Evolutionary conservation across 2,329 filamentous ascomycete species (phyloP), one percentile per base, ranked within the genome.

Genomic region (Harringtonia aguacate): DNA sequence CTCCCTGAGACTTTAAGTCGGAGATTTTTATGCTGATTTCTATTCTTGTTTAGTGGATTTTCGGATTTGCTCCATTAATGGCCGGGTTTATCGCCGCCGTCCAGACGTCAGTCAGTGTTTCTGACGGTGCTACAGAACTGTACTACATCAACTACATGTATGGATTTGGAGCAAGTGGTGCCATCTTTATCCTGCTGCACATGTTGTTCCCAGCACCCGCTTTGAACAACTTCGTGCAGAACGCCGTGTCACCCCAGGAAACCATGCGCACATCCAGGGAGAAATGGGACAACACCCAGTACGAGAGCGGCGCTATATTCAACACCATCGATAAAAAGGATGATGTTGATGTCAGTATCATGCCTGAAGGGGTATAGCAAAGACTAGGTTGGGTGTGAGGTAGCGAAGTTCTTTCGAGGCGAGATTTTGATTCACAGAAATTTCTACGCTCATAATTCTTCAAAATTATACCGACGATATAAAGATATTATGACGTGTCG

Each of bases 51-150:
- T 18, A 44, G 36, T 69, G 66, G 67, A 51, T 62, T 1, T 63
- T 60, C 43, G 66, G 65, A 1, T 67, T 64, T 56, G 12, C 66
- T 3, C 67, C 67, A 1, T 59, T 58, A 4, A 48, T 70, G 39
- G 66, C 67, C 0, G 67, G 67, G 13, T 67, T 70, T 46, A 53
- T 68, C 8, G 59, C 61, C 2, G 59, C 64, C 4, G 59, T 69
- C 12, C 60, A 65, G 39, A 35, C 49, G 1, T 55, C 54, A 3
- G 53, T 65, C 7, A 50, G 35, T 1, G 56, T 69, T 0, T 52
- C 60, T 0, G 55, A 58, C 7, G 63, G 60, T 4, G 65, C 59
- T 39, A 66, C 48, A 0, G 59, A 66, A 45, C 51, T 66, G 1
- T 66, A 65, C 47, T 57, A 58, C 47, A 50, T 65, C 40, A 65